Conservation (phyloP, 2,329 filamentous ascomycete genomes). For the Furcasterigmium furcatum region DNA sequence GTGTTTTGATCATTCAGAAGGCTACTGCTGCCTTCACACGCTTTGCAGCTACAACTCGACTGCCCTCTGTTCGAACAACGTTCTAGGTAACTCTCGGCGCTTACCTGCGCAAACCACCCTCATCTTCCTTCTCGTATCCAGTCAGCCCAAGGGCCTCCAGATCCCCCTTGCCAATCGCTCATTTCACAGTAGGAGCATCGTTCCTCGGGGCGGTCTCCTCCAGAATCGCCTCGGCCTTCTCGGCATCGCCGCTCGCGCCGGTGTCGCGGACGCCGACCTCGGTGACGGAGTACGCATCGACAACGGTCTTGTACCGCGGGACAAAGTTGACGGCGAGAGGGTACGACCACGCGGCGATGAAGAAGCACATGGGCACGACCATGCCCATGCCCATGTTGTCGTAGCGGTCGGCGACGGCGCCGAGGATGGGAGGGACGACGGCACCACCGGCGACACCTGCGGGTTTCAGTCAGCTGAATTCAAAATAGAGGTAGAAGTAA, state of each 20-base stretch:
- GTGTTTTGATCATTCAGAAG: too few species aligned
- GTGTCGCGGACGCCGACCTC: slow-evolving; percentile 34
- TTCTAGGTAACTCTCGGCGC: too few species aligned
- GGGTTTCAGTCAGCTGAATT: slow-evolving; percentile 26
- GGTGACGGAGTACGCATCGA: slow-evolving; percentile 52
- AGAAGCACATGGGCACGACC: slow-evolving; percentile 62
- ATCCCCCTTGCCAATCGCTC: too few species aligned
- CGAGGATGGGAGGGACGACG: slow-evolving; percentile 68
- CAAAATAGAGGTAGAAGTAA: background rate
- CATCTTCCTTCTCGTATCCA: too few species aligned
- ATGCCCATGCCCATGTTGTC: slow-evolving; percentile 57
- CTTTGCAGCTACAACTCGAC: too few species aligned
- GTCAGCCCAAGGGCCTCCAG: too few species aligned
- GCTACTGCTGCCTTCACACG: too few species aligned
- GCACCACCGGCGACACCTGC: slow-evolving; percentile 72
- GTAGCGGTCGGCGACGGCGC: slow-evolving; percentile 61
- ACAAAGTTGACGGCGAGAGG: slow-evolving; percentile 63
- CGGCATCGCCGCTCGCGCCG: slow-evolving; percentile 16
- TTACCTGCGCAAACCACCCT: too few species aligned
- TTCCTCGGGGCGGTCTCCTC: too few species aligned
- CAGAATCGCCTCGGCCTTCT: slow-evolving; percentile 2
- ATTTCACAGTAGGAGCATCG: too few species aligned
- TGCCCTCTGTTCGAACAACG: too few species aligned
- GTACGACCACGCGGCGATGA: slow-evolving; percentile 54
- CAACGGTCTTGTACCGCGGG: slow-evolving; percentile 58